Conservation (phyloP, 768 basidiomycete species). For the Mycena galopus region DNA sequence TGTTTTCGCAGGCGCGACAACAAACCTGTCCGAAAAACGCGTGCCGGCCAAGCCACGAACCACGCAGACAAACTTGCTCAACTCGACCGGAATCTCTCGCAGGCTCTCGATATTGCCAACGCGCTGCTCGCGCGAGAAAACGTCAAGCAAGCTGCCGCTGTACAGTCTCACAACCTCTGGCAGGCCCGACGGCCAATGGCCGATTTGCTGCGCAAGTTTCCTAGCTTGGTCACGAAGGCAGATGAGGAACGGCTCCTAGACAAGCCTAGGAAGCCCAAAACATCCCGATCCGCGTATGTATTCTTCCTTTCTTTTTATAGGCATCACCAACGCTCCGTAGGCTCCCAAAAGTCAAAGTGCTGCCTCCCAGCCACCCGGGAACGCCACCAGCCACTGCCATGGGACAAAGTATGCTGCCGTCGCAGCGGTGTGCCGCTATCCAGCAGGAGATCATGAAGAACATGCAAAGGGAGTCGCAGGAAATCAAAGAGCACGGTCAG, state of each 20-base stretch:
- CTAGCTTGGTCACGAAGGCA: conserved; percentile 67
- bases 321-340: conserved; percentile 56
- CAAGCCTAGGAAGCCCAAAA: conserved; percentile 58
- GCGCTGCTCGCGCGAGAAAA: conserved; percentile 79
- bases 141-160: conserved; percentile 75
- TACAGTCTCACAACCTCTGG: conserved; percentile 78
- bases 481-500: conserved; percentile 75
- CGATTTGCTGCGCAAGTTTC: conserved; percentile 85
- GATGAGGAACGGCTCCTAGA: conserved; percentile 83
- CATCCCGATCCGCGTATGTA: conserved; percentile 40
- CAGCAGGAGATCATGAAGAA: conserved; percentile 73
- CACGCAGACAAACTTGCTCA: conserved; percentile 89
- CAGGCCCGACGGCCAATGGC: conserved; percentile 80
- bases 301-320: conserved; percentile 36
- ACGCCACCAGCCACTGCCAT: conserved; percentile 55
- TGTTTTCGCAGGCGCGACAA: conserved; percentile 97
- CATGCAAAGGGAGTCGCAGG: conserved; percentile 73
- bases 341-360: conserved; percentile 61
- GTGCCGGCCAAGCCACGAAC: conserved; percentile 84
- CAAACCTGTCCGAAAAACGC: conserved; percentile 94
- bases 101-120: conserved; percentile 80
- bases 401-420: conserved; percentile 63
- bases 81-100: conserved; percentile 80
- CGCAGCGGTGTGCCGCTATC: conserved; percentile 73
- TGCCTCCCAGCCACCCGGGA: conserved; percentile 58